Evolutionary conservation across 2,329 filamentous ascomycete genomes (phyloP).

Genomic region (Colletotrichum shisoi): DNA sequence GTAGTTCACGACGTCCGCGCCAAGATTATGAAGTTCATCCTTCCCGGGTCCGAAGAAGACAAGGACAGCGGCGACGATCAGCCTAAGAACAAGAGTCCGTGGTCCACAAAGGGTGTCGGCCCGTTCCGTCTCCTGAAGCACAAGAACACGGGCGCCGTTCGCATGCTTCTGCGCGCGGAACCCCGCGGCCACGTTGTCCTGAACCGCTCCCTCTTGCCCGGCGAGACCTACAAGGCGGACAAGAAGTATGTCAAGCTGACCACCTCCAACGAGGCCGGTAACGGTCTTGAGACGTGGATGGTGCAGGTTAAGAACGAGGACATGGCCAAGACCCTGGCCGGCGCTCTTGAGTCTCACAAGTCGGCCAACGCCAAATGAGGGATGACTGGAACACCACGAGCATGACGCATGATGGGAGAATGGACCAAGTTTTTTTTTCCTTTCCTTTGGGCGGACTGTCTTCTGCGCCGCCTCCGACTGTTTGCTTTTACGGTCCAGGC

Average conservation of each 20-base stretch:
- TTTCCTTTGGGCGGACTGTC: slow-evolving; percentile 18
- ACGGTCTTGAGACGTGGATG: slow-evolving; percentile 72
- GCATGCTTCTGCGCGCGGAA: slow-evolving; percentile 77
- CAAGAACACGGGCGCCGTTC: slow-evolving; percentile 70
- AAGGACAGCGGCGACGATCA: slow-evolving; percentile 54
- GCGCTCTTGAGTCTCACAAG: slow-evolving; percentile 52
- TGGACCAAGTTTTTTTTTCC: slow-evolving; percentile 23
- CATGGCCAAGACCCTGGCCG: slow-evolving; percentile 51
- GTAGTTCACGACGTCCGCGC: slow-evolving; percentile 74
- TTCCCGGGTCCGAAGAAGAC: slow-evolving; percentile 55
- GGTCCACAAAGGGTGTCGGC: slow-evolving; percentile 75
- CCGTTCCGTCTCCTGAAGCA: slow-evolving; percentile 76
- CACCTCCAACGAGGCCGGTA: slow-evolving; percentile 65
- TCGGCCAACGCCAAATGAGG: slow-evolving; percentile 61
- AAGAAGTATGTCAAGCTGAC: slow-evolving; percentile 68
- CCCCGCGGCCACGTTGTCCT: slow-evolving; percentile 76
- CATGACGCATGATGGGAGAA: slow-evolving; percentile 24
- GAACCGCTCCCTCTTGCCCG: slow-evolving; percentile 71
- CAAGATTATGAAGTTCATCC: slow-evolving; percentile 71
- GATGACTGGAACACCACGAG: slow-evolving; percentile 6
- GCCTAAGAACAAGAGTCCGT: slow-evolving; percentile 63
- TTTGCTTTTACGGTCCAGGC: slow-evolving; percentile 23
- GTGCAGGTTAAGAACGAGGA: slow-evolving; percentile 73
- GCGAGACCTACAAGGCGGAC: slow-evolving; percentile 68
- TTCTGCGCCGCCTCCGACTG: neutral